Conservation (phyloP, 2,329 filamentous ascomycete species). For the Alternaria sp. region DNA sequence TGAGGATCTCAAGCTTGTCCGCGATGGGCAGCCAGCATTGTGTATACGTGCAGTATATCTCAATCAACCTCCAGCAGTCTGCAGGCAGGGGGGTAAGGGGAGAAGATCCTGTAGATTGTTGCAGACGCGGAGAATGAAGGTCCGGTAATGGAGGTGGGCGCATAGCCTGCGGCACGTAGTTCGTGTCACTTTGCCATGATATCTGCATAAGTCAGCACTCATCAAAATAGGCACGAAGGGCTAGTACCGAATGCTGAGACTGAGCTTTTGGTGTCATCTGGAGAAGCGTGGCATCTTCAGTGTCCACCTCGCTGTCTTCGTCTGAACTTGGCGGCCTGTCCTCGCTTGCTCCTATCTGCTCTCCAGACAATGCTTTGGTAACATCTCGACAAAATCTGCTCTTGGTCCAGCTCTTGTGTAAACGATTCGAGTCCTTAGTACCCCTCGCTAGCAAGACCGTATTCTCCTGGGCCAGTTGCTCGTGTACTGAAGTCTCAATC, state of each 20-base stretch:
- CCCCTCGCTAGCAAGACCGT: constrained; percentile 60
- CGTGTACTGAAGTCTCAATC: constrained; percentile 63
- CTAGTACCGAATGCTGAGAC: constrained; percentile 14
- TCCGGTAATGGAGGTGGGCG: not conserved
- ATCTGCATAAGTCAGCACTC: constrained; percentile 3
- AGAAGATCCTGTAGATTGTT: not conserved
- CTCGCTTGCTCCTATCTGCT: constrained; percentile 17
- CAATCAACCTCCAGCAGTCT: constrained; percentile 62
- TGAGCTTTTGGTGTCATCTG: constrained; percentile 6
- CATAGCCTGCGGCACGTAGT: not conserved
- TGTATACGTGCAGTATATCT: constrained; percentile 71
- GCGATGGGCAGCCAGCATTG: constrained; percentile 78
- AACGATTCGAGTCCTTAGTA: constrained; percentile 58
- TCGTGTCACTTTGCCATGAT: constrained; percentile 2
- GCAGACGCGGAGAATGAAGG: constrained; percentile 23
- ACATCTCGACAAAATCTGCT: constrained; percentile 68
- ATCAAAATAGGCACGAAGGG: not conserved
- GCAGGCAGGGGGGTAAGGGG: constrained; percentile 54
- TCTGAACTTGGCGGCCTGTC: constrained; percentile 26
- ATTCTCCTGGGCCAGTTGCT: constrained; percentile 58
- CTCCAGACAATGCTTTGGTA: constrained; percentile 64
- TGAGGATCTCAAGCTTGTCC: constrained; percentile 68
- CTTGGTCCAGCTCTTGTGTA: constrained; percentile 68
- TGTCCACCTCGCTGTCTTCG: constrained; percentile 32
- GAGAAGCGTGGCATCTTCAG: constrained; percentile 14